A percentile compares a stretch with the other conserved stretches of the same genome.
phyloP scores from a whole-genome alignment of 78 protist genomes.

The Polysphondylium violaceum region DNA sequence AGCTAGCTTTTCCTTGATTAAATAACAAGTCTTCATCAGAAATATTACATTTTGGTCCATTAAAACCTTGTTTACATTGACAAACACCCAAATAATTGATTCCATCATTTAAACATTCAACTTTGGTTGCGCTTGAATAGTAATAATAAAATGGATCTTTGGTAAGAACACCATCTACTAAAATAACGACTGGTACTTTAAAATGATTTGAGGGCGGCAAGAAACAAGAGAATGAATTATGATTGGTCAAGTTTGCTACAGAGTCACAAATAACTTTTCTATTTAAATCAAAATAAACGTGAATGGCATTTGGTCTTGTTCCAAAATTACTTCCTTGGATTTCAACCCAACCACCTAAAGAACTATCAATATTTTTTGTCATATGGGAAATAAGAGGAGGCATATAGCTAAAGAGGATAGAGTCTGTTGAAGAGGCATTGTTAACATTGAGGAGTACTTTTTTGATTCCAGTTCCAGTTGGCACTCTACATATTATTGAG shows the following conservation, averaged over 20 bases:
- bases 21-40: not conserved
- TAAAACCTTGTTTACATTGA: constrained; percentile 34
- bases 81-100: constrained; percentile 11
- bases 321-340: constrained; percentile 28
- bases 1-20: not conserved
- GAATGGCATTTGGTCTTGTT: not conserved
- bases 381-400: constrained; percentile 6
- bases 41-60: constrained; percentile 22
- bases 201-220: constrained; percentile 6
- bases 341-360: not conserved
- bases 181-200: not conserved
- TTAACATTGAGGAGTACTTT: not conserved
- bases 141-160: constrained; percentile 1
- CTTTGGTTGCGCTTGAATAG: not conserved
- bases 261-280: too few species aligned
- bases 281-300: too few species aligned
- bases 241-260: too few species aligned
- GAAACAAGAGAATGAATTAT: too few species aligned
- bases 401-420: not conserved
- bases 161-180: not conserved
- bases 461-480: constrained; percentile 8
- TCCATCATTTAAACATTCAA: constrained; percentile 4
- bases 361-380: not conserved
- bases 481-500: not conserved
- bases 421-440: constrained; percentile 1